phyloP scores from a whole-genome alignment of 352 stramenopile species.

The Globisporangium abappressorium region DNA sequence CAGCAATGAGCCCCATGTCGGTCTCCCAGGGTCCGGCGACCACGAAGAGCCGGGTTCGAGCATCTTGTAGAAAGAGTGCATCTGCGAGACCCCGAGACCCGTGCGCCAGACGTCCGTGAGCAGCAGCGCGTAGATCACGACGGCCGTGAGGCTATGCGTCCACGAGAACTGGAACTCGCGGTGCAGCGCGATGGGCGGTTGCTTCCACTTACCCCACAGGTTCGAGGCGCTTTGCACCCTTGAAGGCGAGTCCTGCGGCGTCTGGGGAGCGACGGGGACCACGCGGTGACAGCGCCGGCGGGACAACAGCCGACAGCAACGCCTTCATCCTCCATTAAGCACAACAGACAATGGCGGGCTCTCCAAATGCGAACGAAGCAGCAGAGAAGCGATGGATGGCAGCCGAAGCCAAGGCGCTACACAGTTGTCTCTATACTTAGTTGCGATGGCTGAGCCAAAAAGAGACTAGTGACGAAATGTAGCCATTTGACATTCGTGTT shows the following conservation, averaged over 20 bases:
- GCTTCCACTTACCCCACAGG: not conserved
- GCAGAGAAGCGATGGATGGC: not conserved
- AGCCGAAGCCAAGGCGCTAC: not conserved
- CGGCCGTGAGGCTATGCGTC: conserved; percentile 3
- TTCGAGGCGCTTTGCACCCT: not conserved
- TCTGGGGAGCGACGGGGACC: not conserved
- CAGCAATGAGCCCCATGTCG: not conserved
- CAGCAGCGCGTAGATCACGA: conserved; percentile 6
- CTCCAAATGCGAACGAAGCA: not conserved
- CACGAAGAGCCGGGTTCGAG: not conserved
- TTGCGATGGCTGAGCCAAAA: not conserved
- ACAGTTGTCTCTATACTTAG: not conserved
- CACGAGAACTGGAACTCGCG: not conserved
- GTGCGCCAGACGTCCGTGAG: conserved; percentile 5
- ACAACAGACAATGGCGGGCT: no score
- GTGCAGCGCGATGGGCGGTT: not conserved
- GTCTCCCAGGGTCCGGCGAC: not conserved
- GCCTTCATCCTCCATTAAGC: not conserved
- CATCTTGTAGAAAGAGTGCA: not conserved
- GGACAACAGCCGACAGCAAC: not conserved
- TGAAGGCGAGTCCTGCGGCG: not conserved
- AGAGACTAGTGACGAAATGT: not conserved
- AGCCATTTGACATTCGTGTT: not conserved
- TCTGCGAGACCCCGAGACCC: not conserved
- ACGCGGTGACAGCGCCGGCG: not conserved